These are phyloP conservation scores for Chalciporus piperatus DNA, from an alignment of 768 basidiomycete genomes.

Conservation along the genomic window DNA sequence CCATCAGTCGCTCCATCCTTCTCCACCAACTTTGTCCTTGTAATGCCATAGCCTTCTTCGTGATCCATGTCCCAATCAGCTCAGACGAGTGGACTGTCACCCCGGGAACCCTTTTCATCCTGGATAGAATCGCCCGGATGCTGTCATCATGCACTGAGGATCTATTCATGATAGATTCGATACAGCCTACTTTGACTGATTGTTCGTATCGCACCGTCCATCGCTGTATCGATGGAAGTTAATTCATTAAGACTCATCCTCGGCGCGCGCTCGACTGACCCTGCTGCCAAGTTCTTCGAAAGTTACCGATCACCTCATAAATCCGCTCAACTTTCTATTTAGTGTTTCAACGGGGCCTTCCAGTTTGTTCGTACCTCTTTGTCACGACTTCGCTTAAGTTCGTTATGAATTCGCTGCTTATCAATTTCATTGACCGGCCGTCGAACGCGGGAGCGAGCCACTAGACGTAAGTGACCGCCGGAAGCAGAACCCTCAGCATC, in stretches of 20 bases:
- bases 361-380: conserved; percentile 17
- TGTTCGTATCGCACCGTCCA: conserved; percentile 12
- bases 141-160: not conserved
- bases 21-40: conserved; percentile 9
- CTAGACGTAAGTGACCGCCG: conserved; percentile 30
- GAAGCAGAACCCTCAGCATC: conserved; percentile 23
- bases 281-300: conserved; percentile 7
- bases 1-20: not conserved
- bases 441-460: conserved; percentile 32
- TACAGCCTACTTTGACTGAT: conserved; percentile 7
- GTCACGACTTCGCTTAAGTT: conserved; percentile 13
- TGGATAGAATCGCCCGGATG: not conserved
- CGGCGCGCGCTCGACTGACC: conserved; percentile 13
- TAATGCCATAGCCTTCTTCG: conserved; percentile 13
- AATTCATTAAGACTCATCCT: conserved; percentile 22
- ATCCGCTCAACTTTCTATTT: conserved; percentile 28
- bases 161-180: conserved; percentile 12
- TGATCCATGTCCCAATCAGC: conserved; percentile 12
- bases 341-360: conserved; percentile 19
- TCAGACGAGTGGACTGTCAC: conserved; percentile 15
- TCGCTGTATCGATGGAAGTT: conserved; percentile 23
- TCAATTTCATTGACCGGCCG: conserved; percentile 21
- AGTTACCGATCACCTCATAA: conserved; percentile 26
- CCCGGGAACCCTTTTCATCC: conserved; percentile 24
- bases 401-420: conserved; percentile 19